phyloP scores from a whole-genome alignment of 1,139 yeast species.

The Hyphopichia fennica region DNA sequence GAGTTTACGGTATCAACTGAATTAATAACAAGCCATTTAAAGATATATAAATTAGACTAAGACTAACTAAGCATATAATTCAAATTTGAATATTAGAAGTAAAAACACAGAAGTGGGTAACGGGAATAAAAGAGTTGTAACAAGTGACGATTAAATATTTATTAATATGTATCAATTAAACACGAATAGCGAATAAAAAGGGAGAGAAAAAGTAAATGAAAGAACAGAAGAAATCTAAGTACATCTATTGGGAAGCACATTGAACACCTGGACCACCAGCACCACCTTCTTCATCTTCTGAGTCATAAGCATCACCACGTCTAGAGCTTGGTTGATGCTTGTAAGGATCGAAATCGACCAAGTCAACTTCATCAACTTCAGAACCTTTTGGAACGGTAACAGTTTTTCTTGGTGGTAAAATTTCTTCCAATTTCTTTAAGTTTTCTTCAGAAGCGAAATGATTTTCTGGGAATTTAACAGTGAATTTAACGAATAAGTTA shows the following conservation, averaged over 20 bases:
- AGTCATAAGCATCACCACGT: slow-evolving; percentile 60
- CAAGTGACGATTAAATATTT: neutral
- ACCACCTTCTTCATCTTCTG: slow-evolving; percentile 64
- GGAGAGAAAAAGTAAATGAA: neutral
- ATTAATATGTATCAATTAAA: neutral
- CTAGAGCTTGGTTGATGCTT: slow-evolving; percentile 52
- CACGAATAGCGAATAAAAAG: neutral
- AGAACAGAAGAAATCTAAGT: neutral
- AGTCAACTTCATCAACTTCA: slow-evolving; percentile 80
- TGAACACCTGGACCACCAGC: slow-evolving; percentile 76
- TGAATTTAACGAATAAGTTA: slow-evolving; percentile 69
- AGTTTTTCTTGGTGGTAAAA: slow-evolving; percentile 65
- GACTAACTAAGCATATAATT: too few species aligned
- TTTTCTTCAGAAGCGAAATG: slow-evolving; percentile 67
- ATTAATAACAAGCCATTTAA: too few species aligned
- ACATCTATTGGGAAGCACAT: slow-evolving; percentile 74
- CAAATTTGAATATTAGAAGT: too few species aligned
- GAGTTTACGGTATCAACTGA: too few species aligned
- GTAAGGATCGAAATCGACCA: slow-evolving; percentile 61
- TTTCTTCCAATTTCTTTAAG: slow-evolving; percentile 60
- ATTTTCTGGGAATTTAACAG: slow-evolving; percentile 67
- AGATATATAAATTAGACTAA: too few species aligned
- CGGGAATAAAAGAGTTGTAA: too few species aligned
- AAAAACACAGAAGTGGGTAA: too few species aligned
- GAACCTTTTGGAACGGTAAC: slow-evolving; percentile 59